phyloP scores from a whole-genome alignment of 257 asterid species.

The Solanum neorickii region DNA sequence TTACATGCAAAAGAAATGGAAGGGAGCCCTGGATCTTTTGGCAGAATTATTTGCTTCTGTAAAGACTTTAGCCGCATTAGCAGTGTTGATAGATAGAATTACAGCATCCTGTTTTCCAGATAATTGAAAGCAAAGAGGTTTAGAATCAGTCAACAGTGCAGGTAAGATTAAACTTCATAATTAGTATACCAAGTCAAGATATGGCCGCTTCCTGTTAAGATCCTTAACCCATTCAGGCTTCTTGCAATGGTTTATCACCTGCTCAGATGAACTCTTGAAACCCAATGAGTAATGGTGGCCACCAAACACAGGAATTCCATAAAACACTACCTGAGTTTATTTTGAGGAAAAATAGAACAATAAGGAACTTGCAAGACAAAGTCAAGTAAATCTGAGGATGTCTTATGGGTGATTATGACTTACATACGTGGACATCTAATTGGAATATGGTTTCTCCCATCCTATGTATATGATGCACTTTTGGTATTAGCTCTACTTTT shows the following conservation, averaged over 20 bases:
- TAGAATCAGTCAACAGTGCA: neutral
- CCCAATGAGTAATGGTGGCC: conserved; percentile 72
- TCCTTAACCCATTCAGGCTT: conserved; percentile 76
- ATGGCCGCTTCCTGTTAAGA: conserved; percentile 39
- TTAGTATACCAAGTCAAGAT: conserved; percentile 55
- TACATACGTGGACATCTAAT: conserved; percentile 97
- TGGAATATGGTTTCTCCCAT: conserved; percentile 23
- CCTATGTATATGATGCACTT: conserved; percentile 72
- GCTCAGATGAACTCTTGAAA: conserved; percentile 14
- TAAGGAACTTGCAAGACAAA: conserved; percentile 1
- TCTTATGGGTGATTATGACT: conserved; percentile 33
- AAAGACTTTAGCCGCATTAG: conserved; percentile 43
- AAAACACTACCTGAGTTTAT: conserved; percentile 49
- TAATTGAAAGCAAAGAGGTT: neutral
- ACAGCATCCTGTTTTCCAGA: conserved; percentile 46
- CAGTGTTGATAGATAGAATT: conserved; percentile 73
- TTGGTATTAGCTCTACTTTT: conserved; percentile 34
- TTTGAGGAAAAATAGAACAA: conserved; percentile 7
- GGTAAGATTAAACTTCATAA: conserved; percentile 5
- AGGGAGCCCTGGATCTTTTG: conserved; percentile 13
- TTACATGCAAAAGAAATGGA: conserved; percentile 40
- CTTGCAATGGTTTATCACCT: conserved; percentile 27
- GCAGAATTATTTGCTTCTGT: conserved; percentile 26
- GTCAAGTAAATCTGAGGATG: conserved; percentile 1
- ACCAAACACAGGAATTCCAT: conserved; percentile 60